Conservation (phyloP, 1,139 yeast species). For the Saccharomyces pastorianus region DNA sequence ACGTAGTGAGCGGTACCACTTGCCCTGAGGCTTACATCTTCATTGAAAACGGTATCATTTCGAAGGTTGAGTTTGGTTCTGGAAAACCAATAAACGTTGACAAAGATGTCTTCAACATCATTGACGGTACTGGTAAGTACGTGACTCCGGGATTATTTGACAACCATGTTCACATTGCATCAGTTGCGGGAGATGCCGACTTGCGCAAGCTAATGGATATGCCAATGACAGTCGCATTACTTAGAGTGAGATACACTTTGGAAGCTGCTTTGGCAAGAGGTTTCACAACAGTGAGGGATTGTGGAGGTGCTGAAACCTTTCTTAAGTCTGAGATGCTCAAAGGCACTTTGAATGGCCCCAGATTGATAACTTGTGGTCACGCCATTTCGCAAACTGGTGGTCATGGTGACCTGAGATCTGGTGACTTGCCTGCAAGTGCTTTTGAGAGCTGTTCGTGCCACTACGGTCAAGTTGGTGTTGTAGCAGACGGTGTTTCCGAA, state of each 20-base stretch:
- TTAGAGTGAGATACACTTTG: slow-evolving; percentile 4
- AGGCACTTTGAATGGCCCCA: slow-evolving; percentile 3
- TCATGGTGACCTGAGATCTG: slow-evolving; percentile 8
- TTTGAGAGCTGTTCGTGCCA: slow-evolving; percentile 9
- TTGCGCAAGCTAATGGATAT: slow-evolving; percentile 1
- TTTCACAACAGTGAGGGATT: slow-evolving; percentile 2
- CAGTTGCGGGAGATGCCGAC: slow-evolving; percentile 3
- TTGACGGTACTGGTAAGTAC: slow-evolving; percentile 4
- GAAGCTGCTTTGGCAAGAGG: slow-evolving; percentile 5
- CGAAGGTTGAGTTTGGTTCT: neutral
- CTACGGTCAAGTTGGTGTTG: slow-evolving; percentile 6
- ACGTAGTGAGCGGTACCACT: neutral
- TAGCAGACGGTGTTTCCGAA: slow-evolving; percentile 9
- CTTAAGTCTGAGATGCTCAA: neutral
- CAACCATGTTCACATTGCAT: slow-evolving; percentile 5
- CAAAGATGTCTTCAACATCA: neutral
- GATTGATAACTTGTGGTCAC: slow-evolving; percentile 9
- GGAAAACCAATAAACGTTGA: neutral
- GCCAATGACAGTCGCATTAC: slow-evolving; percentile 4
- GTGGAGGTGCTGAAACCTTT: neutral
- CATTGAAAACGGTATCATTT: neutral
- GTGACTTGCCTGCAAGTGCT: slow-evolving; percentile 5
- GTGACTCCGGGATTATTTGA: slow-evolving; percentile 5
- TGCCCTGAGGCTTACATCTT: neutral
- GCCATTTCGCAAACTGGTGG: slow-evolving; percentile 12